phyloP scores from a whole-genome alignment of 164 flowering plant genomes.

The Umbilicus rupestris region DNA sequence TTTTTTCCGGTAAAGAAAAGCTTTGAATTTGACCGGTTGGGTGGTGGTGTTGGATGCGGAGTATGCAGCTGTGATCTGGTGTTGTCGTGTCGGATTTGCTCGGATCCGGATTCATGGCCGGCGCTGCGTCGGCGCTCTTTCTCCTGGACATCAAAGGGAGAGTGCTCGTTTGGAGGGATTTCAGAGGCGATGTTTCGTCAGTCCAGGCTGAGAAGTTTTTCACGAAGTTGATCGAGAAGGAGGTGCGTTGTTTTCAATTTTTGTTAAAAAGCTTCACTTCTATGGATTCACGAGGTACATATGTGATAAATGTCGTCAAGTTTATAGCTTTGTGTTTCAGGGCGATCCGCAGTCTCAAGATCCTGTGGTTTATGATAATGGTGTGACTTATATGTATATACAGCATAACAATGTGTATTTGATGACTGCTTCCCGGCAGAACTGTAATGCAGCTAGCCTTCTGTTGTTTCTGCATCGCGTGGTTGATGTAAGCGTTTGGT shows the following conservation, averaged over 20 bases:
- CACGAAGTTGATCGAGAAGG: constrained; percentile 86
- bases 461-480: constrained; percentile 84
- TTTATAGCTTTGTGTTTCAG: constrained; percentile 22
- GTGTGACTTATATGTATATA: constrained; percentile 82
- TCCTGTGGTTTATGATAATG: constrained; percentile 89
- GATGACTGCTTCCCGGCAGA: constrained; percentile 89
- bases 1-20: no score
- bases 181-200: constrained; percentile 84
- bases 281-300: not conserved
- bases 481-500: constrained; percentile 81
- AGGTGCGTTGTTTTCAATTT: not conserved
- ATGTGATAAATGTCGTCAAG: no score
- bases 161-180: constrained; percentile 92
- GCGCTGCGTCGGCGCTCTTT: constrained; percentile 92
- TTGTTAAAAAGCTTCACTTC: not conserved
- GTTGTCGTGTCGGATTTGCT: not conserved
- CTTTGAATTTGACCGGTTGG: no score
- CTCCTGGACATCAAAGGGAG: constrained; percentile 94
- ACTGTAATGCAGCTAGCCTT: constrained; percentile 95
- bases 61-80: not conserved
- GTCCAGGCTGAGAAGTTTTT: constrained; percentile 85
- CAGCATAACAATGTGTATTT: constrained; percentile 88
- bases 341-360: constrained; percentile 90
- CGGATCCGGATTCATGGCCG: constrained; percentile 44
- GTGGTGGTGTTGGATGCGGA: no score